Evolutionary conservation across 768 basidiomycete genomes (phyloP), one percentile per base, ranked within the genome.

Genomic region (Antrodiella citrinella): DNA sequence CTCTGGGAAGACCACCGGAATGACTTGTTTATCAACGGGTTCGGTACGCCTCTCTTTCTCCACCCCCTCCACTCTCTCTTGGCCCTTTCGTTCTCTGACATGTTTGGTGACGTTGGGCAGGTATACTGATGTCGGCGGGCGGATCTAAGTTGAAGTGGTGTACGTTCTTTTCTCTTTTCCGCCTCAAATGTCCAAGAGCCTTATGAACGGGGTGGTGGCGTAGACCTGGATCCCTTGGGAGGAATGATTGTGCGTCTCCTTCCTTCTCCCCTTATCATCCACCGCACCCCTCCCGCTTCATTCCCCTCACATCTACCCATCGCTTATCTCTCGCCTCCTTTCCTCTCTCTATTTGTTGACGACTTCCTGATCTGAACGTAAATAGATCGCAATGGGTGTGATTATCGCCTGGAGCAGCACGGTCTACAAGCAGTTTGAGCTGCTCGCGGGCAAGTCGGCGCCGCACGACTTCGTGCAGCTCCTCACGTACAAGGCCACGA

Each of bases 1-100:
- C 76, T 96, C 23, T 97, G 91, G 92, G 90, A 96, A 65, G 95
- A 98, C 62, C 94, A 97, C 56, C 75, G 94, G 57, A 97, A 93
- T 59, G 95, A 95, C 60, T 63, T 92, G n/a, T 88, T 81, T 62
- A 82, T 91, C 62, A 92, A 92, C 59, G 70, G 76, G 21, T 86
- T 88, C 53, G 84, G 85, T 84, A 53, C 26, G 73, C 49, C n/a
- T n/a, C n/a, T n/a, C n/a, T n/a, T n/a, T n/a, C n/a, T n/a, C n/a
- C n/a, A 26, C 50, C 12, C 0, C 39, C 35, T 11, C 3, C n/a
- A 44, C 24, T 5, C 3, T 30, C 43, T 7, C 5, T 21, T 41
- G 30, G 20, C 4, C 4, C 12, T 4, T n/a, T 43, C 24, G 15
- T 18, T 15, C n/a, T 25, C 30, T 26, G 41, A 30, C 48, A 44